Conservation (phyloP, 169 alveolate species). For the Eimeria tenella region DNA sequence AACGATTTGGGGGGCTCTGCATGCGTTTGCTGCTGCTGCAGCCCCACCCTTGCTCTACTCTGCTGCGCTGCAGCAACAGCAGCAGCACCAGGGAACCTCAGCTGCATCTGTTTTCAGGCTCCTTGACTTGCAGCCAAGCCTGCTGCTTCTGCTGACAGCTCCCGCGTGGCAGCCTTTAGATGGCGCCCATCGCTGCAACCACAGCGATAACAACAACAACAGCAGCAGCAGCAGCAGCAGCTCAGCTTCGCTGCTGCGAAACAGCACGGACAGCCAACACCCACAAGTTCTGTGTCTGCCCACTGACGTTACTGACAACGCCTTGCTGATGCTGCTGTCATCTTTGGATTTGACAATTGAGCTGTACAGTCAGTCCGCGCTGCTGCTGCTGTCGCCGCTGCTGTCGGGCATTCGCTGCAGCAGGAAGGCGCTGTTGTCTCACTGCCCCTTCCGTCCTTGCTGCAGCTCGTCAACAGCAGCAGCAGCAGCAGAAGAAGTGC, state of each 20-base stretch:
- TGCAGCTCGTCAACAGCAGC: slow-evolving; percentile 27
- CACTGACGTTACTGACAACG: not conserved
- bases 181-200: not conserved
- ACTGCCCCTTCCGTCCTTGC: slow-evolving; percentile 13
- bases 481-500: slow-evolving; percentile 54
- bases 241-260: not conserved
- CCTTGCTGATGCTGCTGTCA: slow-evolving; percentile 48
- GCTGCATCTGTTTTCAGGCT: not conserved
- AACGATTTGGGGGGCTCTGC: slow-evolving; percentile 51
- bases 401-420: slow-evolving; percentile 1
- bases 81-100: slow-evolving; percentile 8
- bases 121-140: slow-evolving; percentile 48
- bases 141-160: slow-evolving; percentile 63
- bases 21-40: slow-evolving; percentile 69
- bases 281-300: not conserved
- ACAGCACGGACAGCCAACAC: not conserved
- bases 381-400: slow-evolving; percentile 58
- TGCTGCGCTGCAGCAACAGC: slow-evolving; percentile 58
- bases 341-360: slow-evolving; percentile 13
- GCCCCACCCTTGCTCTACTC: slow-evolving; percentile 30
- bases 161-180: slow-evolving; percentile 21
- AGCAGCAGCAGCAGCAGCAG: slow-evolving; percentile 60
- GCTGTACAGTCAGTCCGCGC: not conserved
- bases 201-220: slow-evolving; percentile 34
- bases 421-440: slow-evolving; percentile 44